Evolutionary conservation across 345 rosid species (phyloP).

Genomic region (Arabis alpina): DNA sequence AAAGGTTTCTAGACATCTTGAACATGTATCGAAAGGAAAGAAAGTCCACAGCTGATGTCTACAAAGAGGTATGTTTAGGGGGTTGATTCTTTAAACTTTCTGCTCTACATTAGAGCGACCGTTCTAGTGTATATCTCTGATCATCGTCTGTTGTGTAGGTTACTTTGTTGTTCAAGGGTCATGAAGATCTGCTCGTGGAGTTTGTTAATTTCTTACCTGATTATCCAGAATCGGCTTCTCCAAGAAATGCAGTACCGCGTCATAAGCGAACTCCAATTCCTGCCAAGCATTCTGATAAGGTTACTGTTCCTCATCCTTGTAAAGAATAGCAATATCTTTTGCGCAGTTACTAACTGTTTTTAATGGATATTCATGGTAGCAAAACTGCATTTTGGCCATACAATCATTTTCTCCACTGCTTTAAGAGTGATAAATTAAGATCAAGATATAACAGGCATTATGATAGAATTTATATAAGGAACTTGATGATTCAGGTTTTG

Average conservation of each 20-base stretch:
- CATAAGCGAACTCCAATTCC: conserved; percentile 66
- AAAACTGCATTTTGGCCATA: conserved; percentile 25
- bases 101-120: conserved; percentile 7
- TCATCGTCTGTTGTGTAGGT: conserved; percentile 55
- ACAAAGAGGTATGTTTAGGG: conserved; percentile 65
- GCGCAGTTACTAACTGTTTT: conserved; percentile 12
- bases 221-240: conserved; percentile 57
- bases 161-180: conserved; percentile 76
- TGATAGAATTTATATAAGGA: conserved; percentile 58
- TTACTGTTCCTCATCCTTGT: conserved; percentile 34
- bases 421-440: conserved; percentile 54
- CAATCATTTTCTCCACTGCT: conserved; percentile 60
- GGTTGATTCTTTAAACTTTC: conserved; percentile 17
- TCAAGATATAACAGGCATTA: conserved; percentile 60
- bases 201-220: conserved; percentile 87
- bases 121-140: conserved; percentile 20
- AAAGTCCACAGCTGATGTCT: conserved; percentile 84
- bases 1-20: conserved; percentile 86
- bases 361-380: conserved; percentile 12
- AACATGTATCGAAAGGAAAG: conserved; percentile 84
- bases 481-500: conserved; percentile 57
- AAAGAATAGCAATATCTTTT: conserved; percentile 13
- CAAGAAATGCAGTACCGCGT: conserved; percentile 54
- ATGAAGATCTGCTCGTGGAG: conserved; percentile 78
- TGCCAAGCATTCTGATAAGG: conserved; percentile 66